These are phyloP conservation scores for Neocucurbitaria cava DNA, from an alignment of 2,329 filamentous ascomycete species.

Conservation along the genomic window DNA sequence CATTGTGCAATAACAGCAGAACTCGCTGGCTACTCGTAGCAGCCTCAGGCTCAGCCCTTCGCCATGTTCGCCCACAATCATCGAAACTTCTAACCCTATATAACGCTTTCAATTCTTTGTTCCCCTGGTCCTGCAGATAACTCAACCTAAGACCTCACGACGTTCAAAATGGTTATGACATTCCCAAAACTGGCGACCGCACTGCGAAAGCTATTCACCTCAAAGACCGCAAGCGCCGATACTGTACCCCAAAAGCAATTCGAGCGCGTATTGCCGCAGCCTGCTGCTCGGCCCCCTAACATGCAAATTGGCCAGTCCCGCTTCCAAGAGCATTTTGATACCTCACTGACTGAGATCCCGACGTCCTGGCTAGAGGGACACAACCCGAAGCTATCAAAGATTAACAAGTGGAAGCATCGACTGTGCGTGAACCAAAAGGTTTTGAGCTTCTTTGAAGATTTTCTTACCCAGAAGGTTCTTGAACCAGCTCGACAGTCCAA, in stretches of 20 bases:
- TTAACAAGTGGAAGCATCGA: not conserved
- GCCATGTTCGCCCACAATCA: not conserved
- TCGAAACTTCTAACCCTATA: not conserved
- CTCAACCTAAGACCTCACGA: not conserved
- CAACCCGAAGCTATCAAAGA: no score
- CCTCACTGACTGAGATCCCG: not conserved
- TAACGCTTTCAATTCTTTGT: not conserved
- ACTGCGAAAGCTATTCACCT: not conserved
- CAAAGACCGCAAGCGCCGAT: not conserved
- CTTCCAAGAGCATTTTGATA: not conserved
- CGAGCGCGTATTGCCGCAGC: not conserved
- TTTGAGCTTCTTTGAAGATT: not conserved
- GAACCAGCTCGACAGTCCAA: no score
- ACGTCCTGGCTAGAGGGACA: not conserved
- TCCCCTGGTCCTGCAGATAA: not conserved
- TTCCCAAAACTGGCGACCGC: not conserved
- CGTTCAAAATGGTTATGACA: not conserved
- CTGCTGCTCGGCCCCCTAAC: not conserved
- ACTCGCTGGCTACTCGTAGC: no score
- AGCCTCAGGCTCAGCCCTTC: no score
- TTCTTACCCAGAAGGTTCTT: not conserved
- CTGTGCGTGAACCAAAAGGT: not conserved
- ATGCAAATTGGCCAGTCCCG: not conserved
- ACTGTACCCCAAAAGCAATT: not conserved
- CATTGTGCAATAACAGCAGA: no score